Evolutionary conservation across 2,329 filamentous ascomycete genomes (phyloP).

Genomic region (Paraphoma chrysanthemicola): DNA sequence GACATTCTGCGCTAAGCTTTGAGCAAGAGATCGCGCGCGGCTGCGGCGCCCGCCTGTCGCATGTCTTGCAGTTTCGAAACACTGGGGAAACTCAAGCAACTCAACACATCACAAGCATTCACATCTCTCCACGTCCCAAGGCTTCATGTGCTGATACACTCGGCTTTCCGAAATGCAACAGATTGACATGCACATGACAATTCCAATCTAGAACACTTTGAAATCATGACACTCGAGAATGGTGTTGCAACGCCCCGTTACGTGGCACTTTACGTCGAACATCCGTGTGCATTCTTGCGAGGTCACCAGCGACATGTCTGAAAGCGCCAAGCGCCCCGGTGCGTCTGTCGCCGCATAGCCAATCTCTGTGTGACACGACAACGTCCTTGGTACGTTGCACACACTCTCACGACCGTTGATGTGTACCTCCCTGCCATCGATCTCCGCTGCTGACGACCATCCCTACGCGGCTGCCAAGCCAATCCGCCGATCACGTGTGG

Average conservation of each 20-base stretch:
- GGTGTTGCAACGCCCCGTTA: background rate
- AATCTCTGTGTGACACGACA: constrained; percentile 4
- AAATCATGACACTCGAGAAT: background rate
- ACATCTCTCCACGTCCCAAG: background rate
- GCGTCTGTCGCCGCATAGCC: background rate
- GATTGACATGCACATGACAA: background rate
- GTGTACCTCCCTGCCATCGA: background rate
- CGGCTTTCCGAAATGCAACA: background rate
- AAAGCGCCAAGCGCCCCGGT: background rate
- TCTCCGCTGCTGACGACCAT: constrained; percentile 4
- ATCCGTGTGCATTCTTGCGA: background rate
- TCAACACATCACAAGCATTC: background rate
- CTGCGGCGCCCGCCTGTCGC: constrained; percentile 5
- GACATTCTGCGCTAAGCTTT: constrained; percentile 6
- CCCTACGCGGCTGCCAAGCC: constrained; percentile 6
- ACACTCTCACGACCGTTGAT: background rate
- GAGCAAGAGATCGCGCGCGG: background rate
- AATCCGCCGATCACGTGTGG: background rate
- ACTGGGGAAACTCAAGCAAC: background rate
- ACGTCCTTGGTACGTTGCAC: constrained; percentile 3
- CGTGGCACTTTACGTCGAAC: constrained; percentile 1
- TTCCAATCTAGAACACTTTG: constrained; percentile 2
- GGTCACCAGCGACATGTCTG: background rate
- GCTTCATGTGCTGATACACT: background rate
- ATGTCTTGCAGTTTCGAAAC: background rate